Evolutionary conservation across 305 asterid species (phyloP).

Genomic region (Rubia balearica): DNA sequence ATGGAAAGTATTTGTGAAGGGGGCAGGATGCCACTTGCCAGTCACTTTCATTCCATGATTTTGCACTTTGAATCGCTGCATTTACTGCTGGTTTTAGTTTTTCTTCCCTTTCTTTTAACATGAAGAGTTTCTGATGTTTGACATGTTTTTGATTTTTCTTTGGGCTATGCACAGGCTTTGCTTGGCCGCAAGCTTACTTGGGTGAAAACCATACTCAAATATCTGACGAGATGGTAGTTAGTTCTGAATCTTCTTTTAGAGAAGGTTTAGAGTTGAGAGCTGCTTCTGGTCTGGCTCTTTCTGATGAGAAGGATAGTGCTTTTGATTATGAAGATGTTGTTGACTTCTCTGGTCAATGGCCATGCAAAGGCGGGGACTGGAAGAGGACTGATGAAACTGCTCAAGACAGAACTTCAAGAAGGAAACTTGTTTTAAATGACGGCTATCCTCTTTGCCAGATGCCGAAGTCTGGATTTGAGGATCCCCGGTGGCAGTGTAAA

Average conservation of each 20-base stretch:
- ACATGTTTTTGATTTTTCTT: slow-evolving; percentile 18
- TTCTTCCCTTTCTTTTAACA: neutral
- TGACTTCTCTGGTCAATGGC: slow-evolving; percentile 70
- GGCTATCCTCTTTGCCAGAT: slow-evolving; percentile 87
- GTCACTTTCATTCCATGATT: neutral
- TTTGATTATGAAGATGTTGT: slow-evolving; percentile 36
- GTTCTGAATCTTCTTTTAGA: slow-evolving; percentile 30
- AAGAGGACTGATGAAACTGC: slow-evolving; percentile 73
- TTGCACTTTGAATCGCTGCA: neutral
- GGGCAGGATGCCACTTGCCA: no score
- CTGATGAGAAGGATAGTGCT: slow-evolving; percentile 55
- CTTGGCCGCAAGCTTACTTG: slow-evolving; percentile 30
- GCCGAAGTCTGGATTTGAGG: slow-evolving; percentile 81
- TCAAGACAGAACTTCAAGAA: slow-evolving; percentile 64
- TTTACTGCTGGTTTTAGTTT: neutral
- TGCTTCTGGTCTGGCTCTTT: slow-evolving; percentile 21
- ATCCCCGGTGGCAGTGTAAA: slow-evolving; percentile 77
- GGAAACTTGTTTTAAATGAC: slow-evolving; percentile 78
- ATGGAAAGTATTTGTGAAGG: neutral
- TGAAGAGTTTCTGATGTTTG: neutral
- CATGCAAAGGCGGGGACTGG: slow-evolving; percentile 98
- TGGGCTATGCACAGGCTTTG: slow-evolving; percentile 39
- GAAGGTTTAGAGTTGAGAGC: slow-evolving; percentile 44
- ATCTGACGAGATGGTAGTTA: slow-evolving; percentile 22
- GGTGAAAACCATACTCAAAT: slow-evolving; percentile 39